These are phyloP conservation scores for Serendipita sp. DNA, from an alignment of 768 basidiomycete species.

Conservation along the genomic window DNA sequence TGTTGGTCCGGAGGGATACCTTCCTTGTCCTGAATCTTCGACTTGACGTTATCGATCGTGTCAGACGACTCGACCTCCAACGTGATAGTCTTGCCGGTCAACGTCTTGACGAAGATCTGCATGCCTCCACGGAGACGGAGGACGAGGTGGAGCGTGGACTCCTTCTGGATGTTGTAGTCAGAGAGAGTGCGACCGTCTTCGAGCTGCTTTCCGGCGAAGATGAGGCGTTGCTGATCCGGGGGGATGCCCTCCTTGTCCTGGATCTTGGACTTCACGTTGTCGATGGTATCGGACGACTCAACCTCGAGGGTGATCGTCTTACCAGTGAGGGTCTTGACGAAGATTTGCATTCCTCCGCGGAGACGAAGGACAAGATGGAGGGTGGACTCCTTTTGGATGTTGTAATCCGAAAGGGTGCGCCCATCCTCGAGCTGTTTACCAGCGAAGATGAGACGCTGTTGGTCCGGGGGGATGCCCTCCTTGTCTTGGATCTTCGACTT, in stretches of 20 bases:
- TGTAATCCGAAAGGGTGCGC: conserved; percentile 79
- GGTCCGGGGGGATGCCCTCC: conserved; percentile 47
- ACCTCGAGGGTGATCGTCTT: conserved; percentile 91
- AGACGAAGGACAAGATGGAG: conserved; percentile 72
- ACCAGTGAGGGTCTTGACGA: conserved; percentile 70
- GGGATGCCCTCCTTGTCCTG: conserved; percentile 36
- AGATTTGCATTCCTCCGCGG: conserved; percentile 84
- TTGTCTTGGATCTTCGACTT: conserved; percentile 39
- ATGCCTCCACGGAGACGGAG: conserved; percentile 12
- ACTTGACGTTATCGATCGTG: conserved; percentile 64
- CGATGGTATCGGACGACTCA: conserved; percentile 85
- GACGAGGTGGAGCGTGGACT: conserved; percentile 19
- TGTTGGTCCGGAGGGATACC: conserved; percentile 71
- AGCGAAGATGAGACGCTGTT: conserved; percentile 82
- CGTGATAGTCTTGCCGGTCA: conserved; percentile 13
- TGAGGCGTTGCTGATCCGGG: conserved; percentile 32
- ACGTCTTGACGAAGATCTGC: conserved; percentile 20
- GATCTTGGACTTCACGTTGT: conserved; percentile 53
- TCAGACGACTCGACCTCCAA: conserved; percentile 61
- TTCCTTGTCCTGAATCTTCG: conserved; percentile 91
- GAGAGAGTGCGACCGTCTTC: conserved; percentile 35
- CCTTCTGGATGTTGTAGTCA: conserved; percentile 31
- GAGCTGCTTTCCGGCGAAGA: conserved; percentile 34
- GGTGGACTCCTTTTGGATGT: conserved; percentile 81
- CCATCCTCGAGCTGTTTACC: conserved; percentile 89